Percentiles rank a stretch among this genome's conserved stretches.
Conservation (phyloP, 2,329 filamentous ascomycete genomes). For the Diaporthe eres region DNA sequence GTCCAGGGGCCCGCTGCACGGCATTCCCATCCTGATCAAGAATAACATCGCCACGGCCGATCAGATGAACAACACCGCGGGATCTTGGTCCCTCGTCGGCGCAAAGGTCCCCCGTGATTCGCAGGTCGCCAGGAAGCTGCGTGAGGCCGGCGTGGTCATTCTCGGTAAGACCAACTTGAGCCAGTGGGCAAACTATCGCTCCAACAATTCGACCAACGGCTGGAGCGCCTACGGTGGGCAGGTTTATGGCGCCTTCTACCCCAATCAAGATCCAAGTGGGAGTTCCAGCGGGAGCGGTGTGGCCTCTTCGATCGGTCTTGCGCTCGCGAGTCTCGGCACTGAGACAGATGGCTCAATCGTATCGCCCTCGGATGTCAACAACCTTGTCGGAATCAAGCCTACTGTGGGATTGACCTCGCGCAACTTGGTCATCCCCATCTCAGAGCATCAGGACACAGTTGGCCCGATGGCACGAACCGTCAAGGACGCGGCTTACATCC, state of each 20-base stretch:
- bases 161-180: slow-evolving; percentile 76
- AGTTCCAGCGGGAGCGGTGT: slow-evolving; percentile 75
- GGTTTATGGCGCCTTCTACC: slow-evolving; percentile 71
- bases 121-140: slow-evolving; percentile 70
- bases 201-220: slow-evolving; percentile 70
- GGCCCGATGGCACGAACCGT: slow-evolving; percentile 77
- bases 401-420: slow-evolving; percentile 73
- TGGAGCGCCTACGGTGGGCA: slow-evolving; percentile 77
- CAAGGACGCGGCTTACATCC: slow-evolving; percentile 35
- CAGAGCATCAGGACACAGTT: slow-evolving; percentile 74
- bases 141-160: slow-evolving; percentile 31
- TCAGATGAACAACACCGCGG: slow-evolving; percentile 73
- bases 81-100: slow-evolving; percentile 74
- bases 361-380: slow-evolving; percentile 66
- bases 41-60: slow-evolving; percentile 76
- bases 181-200: slow-evolving; percentile 76
- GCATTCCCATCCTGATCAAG: slow-evolving; percentile 76
- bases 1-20: slow-evolving; percentile 66
- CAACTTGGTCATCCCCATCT: slow-evolving; percentile 76
- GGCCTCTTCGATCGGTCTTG: slow-evolving; percentile 70
- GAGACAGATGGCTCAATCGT: slow-evolving; percentile 77
- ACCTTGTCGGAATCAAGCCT: slow-evolving; percentile 78
- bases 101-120: slow-evolving; percentile 70
- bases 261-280: slow-evolving; percentile 71
- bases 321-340: slow-evolving; percentile 71